Conservation (phyloP, 805 yeast species). For the Zygosaccharomyces bisporus region DNA sequence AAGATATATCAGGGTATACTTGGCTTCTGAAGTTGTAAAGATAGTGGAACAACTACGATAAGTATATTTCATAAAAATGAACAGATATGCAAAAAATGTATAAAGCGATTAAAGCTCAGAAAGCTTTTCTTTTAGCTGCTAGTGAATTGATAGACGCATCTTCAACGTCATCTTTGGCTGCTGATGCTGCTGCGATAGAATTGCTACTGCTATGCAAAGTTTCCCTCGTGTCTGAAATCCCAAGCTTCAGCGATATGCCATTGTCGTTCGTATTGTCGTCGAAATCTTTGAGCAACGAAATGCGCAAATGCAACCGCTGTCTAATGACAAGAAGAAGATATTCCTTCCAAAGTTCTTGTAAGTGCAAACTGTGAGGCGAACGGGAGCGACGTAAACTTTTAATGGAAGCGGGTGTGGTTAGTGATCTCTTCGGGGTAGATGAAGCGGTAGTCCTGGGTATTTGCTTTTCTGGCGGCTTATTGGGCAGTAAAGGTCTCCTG, state of each 20-base stretch:
- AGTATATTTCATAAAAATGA: not conserved
- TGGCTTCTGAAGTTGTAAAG: conserved; percentile 9
- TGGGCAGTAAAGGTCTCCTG: conserved; percentile 2
- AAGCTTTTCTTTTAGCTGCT: conserved; percentile 2
- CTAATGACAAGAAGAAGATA: conserved; percentile 35
- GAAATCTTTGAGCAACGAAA: conserved; percentile 13
- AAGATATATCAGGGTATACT: conserved; percentile 14
- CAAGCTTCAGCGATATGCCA: not conserved
- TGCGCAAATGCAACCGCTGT: conserved; percentile 34
- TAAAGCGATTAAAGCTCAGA: not conserved
- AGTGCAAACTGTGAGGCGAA: conserved; percentile 10
- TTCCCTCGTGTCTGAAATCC: not conserved
- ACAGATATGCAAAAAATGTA: not conserved
- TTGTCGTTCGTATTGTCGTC: not conserved
- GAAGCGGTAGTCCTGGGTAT: not conserved
- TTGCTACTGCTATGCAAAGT: not conserved
- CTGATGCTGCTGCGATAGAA: not conserved
- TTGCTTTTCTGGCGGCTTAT: not conserved
- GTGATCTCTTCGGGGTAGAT: conserved; percentile 12
- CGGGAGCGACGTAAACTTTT: conserved; percentile 11
- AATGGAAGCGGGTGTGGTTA: conserved; percentile 16
- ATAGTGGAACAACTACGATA: not conserved
- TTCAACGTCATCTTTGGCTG: not conserved
- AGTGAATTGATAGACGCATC: not conserved
- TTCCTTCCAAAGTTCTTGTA: conserved; percentile 33